Conservation (phyloP, 805 yeast genomes). For the Kluyveromyces siamensis region DNA sequence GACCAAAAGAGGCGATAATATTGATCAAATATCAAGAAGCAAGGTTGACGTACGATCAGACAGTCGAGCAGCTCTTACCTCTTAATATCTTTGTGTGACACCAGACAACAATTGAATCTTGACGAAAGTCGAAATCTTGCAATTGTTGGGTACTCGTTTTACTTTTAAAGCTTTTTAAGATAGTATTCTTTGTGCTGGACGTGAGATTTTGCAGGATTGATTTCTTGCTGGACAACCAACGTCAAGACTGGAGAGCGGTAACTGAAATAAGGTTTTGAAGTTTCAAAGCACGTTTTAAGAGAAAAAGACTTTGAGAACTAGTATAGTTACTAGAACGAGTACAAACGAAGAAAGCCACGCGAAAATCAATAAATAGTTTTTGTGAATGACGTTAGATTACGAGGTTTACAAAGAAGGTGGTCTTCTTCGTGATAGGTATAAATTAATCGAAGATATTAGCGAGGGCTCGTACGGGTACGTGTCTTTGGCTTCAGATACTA, state of each 20-base stretch:
- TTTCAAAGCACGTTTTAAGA: neutral
- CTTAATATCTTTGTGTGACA: neutral
- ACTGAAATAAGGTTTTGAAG: neutral
- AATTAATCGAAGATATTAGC: conserved; percentile 64
- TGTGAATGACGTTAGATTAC: conserved; percentile 25
- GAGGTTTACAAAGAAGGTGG: conserved; percentile 37
- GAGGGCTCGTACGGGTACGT: conserved; percentile 94
- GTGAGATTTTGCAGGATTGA: neutral
- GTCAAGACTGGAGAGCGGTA: neutral
- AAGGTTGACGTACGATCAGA: neutral
- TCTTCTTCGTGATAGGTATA: conserved; percentile 54
- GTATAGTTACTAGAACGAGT: neutral
- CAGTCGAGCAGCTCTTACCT: neutral
- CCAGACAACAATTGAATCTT: neutral
- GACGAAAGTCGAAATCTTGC: neutral
- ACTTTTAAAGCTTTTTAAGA: neutral
- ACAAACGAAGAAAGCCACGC: neutral
- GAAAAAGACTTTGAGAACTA: neutral
- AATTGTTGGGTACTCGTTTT: neutral
- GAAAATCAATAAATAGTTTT: neutral
- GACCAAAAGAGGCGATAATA: neutral
- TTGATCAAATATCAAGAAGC: neutral
- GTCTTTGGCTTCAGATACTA: conserved; percentile 67
- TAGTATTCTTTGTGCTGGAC: neutral
- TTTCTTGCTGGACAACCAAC: neutral